Conservation (phyloP, 371 early-diverging fungal genomes). For the Coemansia sp. region DNA sequence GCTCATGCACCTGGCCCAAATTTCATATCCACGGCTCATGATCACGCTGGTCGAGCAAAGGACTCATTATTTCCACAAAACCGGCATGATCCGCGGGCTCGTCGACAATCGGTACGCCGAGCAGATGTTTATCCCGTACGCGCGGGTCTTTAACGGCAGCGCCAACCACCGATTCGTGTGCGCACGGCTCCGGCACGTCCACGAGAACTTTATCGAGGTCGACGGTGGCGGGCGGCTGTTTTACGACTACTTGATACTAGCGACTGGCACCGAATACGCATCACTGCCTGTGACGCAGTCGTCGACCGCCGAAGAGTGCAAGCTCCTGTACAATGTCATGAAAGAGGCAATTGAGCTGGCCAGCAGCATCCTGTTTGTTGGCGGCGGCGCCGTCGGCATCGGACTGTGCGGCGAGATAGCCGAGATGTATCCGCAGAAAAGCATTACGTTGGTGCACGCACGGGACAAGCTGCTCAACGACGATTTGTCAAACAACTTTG, state of each 20-base stretch:
- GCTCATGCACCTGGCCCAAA: conserved; percentile 45
- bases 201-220: conserved; percentile 48
- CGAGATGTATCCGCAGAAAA: conserved; percentile 62
- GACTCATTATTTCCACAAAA: conserved; percentile 50
- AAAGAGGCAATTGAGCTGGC: conserved; percentile 47
- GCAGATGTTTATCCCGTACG: conserved; percentile 53
- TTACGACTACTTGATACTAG: conserved; percentile 70
- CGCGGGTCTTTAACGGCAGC: conserved; percentile 25
- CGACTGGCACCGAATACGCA: conserved; percentile 63
- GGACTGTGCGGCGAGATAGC: conserved; percentile 70
- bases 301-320: conserved; percentile 19
- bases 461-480: conserved; percentile 32
- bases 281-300: conserved; percentile 41
- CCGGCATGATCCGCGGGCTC: conserved; percentile 53
- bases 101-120: conserved; percentile 52
- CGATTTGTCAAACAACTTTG: conserved; percentile 27
- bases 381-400: conserved; percentile 60
- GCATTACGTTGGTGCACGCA: conserved; percentile 60
- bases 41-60: conserved; percentile 58
- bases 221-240: conserved; percentile 52
- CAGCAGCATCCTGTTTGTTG: conserved; percentile 55
- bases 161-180: conserved; percentile 51
- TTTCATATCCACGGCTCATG: conserved; percentile 28
- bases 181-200: conserved; percentile 46
- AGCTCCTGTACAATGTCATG: conserved; percentile 17